phyloP scores from a whole-genome alignment of 768 basidiomycete species.

The Serpula lacrymans region DNA sequence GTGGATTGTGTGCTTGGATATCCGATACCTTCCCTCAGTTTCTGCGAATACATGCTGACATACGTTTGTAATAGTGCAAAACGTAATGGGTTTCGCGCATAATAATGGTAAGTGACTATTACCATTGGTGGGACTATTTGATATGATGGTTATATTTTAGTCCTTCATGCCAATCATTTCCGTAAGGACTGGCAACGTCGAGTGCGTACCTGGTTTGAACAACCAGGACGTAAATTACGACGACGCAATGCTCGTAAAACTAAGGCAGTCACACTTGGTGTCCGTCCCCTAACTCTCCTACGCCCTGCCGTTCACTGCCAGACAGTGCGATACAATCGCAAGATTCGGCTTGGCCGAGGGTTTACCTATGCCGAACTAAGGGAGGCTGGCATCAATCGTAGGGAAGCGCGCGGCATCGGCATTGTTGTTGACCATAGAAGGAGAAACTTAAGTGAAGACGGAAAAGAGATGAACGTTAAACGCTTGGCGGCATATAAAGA shows the following conservation, averaged over 20 bases:
- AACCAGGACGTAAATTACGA: constrained; percentile 96
- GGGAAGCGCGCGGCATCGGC: constrained; percentile 90
- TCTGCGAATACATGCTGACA: no score
- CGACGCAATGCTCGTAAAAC: constrained; percentile 88
- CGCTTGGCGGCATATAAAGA: constrained; percentile 91
- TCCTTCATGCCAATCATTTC: constrained; percentile 93
- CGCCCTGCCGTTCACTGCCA: constrained; percentile 96
- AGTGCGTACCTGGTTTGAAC: constrained; percentile 98
- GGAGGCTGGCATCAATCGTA: constrained; percentile 91
- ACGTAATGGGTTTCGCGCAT: constrained; percentile 31
- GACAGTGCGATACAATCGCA: constrained; percentile 97
- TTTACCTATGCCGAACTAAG: constrained; percentile 95
- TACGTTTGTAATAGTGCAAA: not conserved
- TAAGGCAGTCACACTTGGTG: constrained; percentile 89
- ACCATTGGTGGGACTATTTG: constrained; percentile 26
- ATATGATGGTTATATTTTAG: constrained; percentile 32
- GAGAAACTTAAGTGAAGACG: constrained; percentile 95
- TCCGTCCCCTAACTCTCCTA: constrained; percentile 86
- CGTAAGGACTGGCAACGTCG: constrained; percentile 99
- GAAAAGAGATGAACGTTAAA: constrained; percentile 92
- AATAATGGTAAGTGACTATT: constrained; percentile 24
- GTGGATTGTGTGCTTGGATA: no score
- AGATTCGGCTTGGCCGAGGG: constrained; percentile 93
- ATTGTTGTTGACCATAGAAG: constrained; percentile 97
- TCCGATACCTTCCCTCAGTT: no score